A percentile compares a stretch with the other conserved stretches of the same genome.
phyloP scores from a whole-genome alignment of 192 early-diverging fungal species.

The Thamnidium elegans region DNA sequence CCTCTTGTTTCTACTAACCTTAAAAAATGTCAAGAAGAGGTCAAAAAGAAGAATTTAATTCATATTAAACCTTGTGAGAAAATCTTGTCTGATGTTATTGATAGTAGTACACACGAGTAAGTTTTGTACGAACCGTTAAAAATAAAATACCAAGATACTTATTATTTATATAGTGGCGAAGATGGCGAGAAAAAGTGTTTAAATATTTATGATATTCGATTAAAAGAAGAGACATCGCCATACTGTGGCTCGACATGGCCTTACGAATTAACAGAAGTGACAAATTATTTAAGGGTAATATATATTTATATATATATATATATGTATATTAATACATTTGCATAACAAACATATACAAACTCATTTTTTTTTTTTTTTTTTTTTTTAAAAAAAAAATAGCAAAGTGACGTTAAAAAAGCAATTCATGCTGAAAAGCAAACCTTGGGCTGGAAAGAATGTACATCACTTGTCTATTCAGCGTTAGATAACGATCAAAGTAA shows the following conservation, averaged over 20 bases:
- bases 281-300: constrained; percentile 50
- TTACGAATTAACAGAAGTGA: constrained; percentile 44
- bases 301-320: constrained; percentile 11
- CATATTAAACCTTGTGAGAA: constrained; percentile 39
- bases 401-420: constrained; percentile 46
- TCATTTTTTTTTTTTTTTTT: background rate
- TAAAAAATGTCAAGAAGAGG: constrained; percentile 30
- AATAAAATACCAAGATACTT: background rate
- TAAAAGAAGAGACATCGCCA: constrained; percentile 40
- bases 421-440: constrained; percentile 49
- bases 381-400: constrained; percentile 25
- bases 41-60: constrained; percentile 29
- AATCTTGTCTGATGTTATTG: constrained; percentile 28
- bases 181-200: constrained; percentile 36
- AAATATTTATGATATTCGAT: constrained; percentile 58
- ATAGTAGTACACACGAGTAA: constrained; percentile 18
- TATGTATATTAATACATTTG: constrained; percentile 10
- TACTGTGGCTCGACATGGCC: constrained; percentile 57
- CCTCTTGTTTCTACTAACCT: constrained; percentile 16
- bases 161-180: constrained; percentile 8
- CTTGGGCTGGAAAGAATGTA: constrained; percentile 66
- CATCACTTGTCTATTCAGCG: constrained; percentile 37
- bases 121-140: background rate
- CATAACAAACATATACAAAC: background rate
- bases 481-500: constrained; percentile 50